Percentiles rank a stretch among this genome's conserved stretches.
Evolutionary conservation across 2,329 filamentous ascomycete species (phyloP).

Genomic region (Trichoderma sp.): DNA sequence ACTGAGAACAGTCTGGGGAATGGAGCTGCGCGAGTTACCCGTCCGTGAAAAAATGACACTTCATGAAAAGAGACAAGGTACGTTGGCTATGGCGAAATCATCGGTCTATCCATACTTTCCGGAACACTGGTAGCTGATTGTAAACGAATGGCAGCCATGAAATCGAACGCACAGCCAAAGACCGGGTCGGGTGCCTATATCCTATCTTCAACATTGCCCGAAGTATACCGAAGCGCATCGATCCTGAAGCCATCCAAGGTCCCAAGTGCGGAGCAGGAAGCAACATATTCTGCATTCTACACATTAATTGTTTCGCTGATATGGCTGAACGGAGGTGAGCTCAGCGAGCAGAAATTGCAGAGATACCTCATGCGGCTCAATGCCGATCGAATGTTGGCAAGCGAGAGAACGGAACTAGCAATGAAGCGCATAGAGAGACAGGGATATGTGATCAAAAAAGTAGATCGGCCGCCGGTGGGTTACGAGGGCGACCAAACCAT

Average conservation of each 20-base stretch:
- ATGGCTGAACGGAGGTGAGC: constrained; percentile 65
- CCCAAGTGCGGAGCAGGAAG: constrained; percentile 65
- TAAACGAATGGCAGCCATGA: constrained; percentile 34
- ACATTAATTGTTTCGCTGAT: constrained; percentile 78
- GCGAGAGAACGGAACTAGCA: constrained; percentile 72
- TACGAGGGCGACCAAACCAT: constrained; percentile 69
- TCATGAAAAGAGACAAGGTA: constrained; percentile 72
- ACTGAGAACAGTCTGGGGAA: constrained; percentile 75
- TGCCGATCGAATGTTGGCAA: constrained; percentile 68
- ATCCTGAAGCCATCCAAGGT: constrained; percentile 68
- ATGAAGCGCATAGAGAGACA: constrained; percentile 75
- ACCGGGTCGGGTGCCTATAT: constrained; percentile 70
- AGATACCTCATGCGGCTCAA: constrained; percentile 73
- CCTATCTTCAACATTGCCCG: constrained; percentile 69
- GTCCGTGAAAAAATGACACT: constrained; percentile 76
- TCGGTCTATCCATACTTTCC: not conserved
- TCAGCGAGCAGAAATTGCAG: constrained; percentile 76
- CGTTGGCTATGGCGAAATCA: not conserved
- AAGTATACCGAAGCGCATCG: constrained; percentile 59
- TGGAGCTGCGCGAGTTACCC: constrained; percentile 85
- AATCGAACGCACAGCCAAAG: constrained; percentile 49
- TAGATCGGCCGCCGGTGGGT: constrained; percentile 55
- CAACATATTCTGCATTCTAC: constrained; percentile 78
- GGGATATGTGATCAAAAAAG: constrained; percentile 74
- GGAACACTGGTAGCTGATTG: not conserved